Conservation (phyloP, 2,329 filamentous ascomycete genomes). For the Arachnopeziza araneosa region DNA sequence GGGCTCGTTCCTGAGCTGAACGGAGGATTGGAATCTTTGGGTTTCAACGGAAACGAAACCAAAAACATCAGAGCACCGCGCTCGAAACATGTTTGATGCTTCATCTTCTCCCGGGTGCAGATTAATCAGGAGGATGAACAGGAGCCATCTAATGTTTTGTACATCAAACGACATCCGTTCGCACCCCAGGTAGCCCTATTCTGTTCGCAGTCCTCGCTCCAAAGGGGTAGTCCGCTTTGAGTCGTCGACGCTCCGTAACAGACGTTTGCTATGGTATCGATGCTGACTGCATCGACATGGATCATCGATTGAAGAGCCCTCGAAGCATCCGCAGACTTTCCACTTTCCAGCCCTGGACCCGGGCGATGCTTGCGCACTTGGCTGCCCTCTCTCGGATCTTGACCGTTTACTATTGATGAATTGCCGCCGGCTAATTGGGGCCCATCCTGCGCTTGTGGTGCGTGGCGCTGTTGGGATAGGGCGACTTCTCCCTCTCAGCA, state of each 20-base stretch:
- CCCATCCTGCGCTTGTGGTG: conserved; percentile 1
- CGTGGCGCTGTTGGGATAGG: neutral
- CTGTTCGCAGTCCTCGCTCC: neutral
- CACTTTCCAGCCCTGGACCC: neutral
- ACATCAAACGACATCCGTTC: no score
- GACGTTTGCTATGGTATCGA: neutral
- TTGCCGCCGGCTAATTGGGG: conserved; percentile 11
- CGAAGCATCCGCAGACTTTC: neutral
- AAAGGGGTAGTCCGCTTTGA: no score
- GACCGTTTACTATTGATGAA: conserved; percentile 10
- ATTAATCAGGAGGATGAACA: no score
- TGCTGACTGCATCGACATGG: neutral
- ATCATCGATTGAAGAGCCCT: neutral
- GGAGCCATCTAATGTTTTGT: no score
- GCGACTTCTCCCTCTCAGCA: neutral
- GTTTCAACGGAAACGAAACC: neutral
- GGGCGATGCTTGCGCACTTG: no score
- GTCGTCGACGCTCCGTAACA: neutral
- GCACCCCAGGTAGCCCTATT: neutral
- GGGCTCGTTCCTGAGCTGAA: no score
- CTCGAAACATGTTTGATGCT: neutral
- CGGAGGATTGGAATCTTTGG: no score
- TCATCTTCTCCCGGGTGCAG: no score
- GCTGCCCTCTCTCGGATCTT: neutral
- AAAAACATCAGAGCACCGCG: neutral